Evolutionary conservation across 1,284 basidiomycete genomes (phyloP).

Genomic region (Naganishia sp.): DNA sequence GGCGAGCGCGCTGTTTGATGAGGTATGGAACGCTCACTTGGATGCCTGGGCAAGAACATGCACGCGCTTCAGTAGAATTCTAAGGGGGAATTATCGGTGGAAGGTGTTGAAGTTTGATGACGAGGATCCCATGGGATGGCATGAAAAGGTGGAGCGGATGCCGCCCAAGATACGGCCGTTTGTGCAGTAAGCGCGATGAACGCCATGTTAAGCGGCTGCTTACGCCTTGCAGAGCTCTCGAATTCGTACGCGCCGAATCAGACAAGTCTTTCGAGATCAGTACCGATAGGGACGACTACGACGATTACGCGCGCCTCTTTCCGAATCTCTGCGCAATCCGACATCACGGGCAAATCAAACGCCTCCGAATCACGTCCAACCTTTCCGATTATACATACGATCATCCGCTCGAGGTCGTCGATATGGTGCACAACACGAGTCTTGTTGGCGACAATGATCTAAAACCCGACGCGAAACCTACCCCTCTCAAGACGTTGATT

Average conservation of each 20-base stretch:
- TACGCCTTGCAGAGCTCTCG: background rate
- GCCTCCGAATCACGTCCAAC: background rate
- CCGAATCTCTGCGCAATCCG: slow-evolving; percentile 7
- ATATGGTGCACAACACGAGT: slow-evolving; percentile 8
- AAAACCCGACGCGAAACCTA: slow-evolving; percentile 6
- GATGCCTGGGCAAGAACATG: slow-evolving; percentile 9
- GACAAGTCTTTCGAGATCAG: slow-evolving; percentile 9
- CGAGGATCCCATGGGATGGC: slow-evolving; percentile 10
- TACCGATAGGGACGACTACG: slow-evolving; percentile 10
- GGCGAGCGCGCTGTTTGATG: slow-evolving; percentile 3
- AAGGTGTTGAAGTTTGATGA: slow-evolving; percentile 12
- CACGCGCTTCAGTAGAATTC: slow-evolving; percentile 3
- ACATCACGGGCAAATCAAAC: slow-evolving; percentile 15
- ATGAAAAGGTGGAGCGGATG: slow-evolving; percentile 13
- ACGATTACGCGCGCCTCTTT: slow-evolving; percentile 7
- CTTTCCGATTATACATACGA: slow-evolving; percentile 5
- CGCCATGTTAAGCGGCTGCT: background rate
- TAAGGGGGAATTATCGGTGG: slow-evolving; percentile 7
- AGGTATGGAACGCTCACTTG: slow-evolving; percentile 2
- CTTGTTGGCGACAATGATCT: slow-evolving; percentile 9
- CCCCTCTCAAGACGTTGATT: slow-evolving; percentile 3
- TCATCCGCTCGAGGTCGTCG: slow-evolving; percentile 10
- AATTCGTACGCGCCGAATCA: slow-evolving; percentile 3
- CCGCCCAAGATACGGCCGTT: background rate
- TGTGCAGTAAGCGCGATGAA: background rate